Evolutionary conservation across 208 protist genomes (phyloP), one percentile per base, ranked within the genome.

Genomic region (Crithidia sp.): DNA sequence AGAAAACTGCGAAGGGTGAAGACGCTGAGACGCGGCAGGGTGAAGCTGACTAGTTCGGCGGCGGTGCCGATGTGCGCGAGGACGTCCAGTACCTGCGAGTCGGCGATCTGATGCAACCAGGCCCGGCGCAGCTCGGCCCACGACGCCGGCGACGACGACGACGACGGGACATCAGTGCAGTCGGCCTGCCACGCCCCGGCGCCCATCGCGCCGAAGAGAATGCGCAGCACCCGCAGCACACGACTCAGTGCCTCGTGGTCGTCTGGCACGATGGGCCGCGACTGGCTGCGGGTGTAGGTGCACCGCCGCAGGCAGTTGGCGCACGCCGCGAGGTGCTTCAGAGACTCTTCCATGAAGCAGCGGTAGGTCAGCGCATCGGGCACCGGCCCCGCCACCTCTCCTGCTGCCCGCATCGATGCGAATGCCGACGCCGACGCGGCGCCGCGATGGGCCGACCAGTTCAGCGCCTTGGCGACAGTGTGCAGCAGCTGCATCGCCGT

Each of bases 1-100:
- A 74, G 59, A 17, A 60, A 74, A 40, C 59, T 74, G 59, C 69
- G 69, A 44, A 74, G 59, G 10, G 69, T 74, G 28, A 74, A 67
- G 28, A 74, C 39, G 59, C 59, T 67, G 16, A 74, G 43, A 5
- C 69, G 69, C 7, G 69, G 69, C 45, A 74, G 60, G 9, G 55
- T 17, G 28, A 52, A 67, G 7, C 40, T 28, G 7, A 67, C 69
- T n/a, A 74, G 59, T 50, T 74, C 69, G 5, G 69, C 69, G 16
- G 69, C 57, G 2, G 69, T 74, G 59, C 69, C 69, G 59, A 74
- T 56, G 69, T 67, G 57, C 2, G 59, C 69, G 14, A 74, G 37
- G 9, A 74, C 59, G 16, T 74, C 69, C 59, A 74, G 52, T 39
- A 74, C 69, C 47, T 63, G 69, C n/a, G 69, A 74, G 49, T 74